A percentile compares a stretch with the other conserved stretches of the same genome.
Evolutionary conservation across 495 filamentous ascomycete species (phyloP).

Genomic region (Penicillium tannophilum): DNA sequence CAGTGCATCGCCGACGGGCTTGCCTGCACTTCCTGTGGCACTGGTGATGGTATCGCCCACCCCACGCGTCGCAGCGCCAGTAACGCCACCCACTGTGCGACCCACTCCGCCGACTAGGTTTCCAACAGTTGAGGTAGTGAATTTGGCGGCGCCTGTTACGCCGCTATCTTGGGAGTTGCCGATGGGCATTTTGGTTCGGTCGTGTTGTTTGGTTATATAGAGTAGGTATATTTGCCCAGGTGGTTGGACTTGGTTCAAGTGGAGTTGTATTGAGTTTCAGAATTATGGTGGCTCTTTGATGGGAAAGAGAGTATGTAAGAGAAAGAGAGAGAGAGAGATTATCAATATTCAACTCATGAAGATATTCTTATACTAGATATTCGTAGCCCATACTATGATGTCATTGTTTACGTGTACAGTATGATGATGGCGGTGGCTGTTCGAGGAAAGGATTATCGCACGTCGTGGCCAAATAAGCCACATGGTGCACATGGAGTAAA

Average conservation of each 20-base stretch:
- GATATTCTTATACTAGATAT: no score
- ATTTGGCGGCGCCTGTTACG: slow-evolving; percentile 45
- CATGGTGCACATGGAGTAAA: background rate
- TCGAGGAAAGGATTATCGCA: slow-evolving; percentile 7
- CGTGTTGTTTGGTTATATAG: background rate
- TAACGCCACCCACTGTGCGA: slow-evolving; percentile 68
- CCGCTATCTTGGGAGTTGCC: slow-evolving; percentile 35
- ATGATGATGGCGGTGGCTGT: slow-evolving; percentile 20
- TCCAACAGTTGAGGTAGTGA: slow-evolving; percentile 55
- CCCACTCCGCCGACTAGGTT: slow-evolving; percentile 64
- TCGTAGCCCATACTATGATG: slow-evolving; percentile 8
- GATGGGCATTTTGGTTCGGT: slow-evolving; percentile 21
- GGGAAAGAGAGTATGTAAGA: background rate
- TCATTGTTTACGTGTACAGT: slow-evolving; percentile 26
- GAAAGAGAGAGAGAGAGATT: no score
- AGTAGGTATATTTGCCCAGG: background rate
- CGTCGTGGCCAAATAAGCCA: background rate
- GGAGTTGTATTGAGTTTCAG: background rate
- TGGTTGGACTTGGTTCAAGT: slow-evolving; percentile 1
- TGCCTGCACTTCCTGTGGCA: slow-evolving; percentile 63
- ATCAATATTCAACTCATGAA: background rate
- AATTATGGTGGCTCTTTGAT: background rate
- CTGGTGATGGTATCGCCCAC: slow-evolving; percentile 64
- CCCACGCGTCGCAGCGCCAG: slow-evolving; percentile 66
- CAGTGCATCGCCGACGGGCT: slow-evolving; percentile 67